Conservation (phyloP, 192 early-diverging fungal species). For the Gigaspora rosea region DNA sequence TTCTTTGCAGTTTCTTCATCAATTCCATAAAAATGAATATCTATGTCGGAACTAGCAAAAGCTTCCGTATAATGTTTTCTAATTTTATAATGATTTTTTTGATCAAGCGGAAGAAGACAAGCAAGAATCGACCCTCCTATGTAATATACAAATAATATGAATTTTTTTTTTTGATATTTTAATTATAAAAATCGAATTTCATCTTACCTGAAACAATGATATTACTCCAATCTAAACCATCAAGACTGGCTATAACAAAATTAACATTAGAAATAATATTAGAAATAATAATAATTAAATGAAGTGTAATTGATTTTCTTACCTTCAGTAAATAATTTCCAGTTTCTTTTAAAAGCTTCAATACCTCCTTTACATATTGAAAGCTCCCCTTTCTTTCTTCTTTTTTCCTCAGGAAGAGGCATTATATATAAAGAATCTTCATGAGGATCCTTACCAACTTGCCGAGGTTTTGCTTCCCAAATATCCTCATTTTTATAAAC, state of each 20-base stretch:
- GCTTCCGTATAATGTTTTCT: conserved; percentile 12
- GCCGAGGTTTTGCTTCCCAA: neutral
- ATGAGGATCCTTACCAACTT: neutral
- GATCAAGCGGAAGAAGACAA: conserved; percentile 13
- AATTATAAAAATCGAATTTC: neutral
- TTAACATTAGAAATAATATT: neutral
- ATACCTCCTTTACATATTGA: neutral
- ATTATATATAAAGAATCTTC: neutral
- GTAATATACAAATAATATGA: neutral
- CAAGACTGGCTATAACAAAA: conserved; percentile 3
- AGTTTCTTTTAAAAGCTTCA: conserved; percentile 12
- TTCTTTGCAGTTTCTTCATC: conserved; percentile 44
- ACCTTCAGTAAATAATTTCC: conserved; percentile 23
- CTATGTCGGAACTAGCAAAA: conserved; percentile 42
- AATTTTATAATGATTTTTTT: neutral
- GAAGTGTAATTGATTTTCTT: neutral
- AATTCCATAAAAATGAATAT: conserved; percentile 48
- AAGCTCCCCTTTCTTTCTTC: neutral
- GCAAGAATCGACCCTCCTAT: conserved; percentile 5
- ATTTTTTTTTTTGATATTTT: neutral
- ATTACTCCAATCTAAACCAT: conserved; percentile 20
- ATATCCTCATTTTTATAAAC: conserved; percentile 12
- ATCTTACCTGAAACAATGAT: conserved; percentile 13
- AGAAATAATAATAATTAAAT: conserved; percentile 2
- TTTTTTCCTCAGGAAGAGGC: neutral